Conservation (phyloP, 2,329 filamentous ascomycete species). For the Aspergillus melleus region DNA sequence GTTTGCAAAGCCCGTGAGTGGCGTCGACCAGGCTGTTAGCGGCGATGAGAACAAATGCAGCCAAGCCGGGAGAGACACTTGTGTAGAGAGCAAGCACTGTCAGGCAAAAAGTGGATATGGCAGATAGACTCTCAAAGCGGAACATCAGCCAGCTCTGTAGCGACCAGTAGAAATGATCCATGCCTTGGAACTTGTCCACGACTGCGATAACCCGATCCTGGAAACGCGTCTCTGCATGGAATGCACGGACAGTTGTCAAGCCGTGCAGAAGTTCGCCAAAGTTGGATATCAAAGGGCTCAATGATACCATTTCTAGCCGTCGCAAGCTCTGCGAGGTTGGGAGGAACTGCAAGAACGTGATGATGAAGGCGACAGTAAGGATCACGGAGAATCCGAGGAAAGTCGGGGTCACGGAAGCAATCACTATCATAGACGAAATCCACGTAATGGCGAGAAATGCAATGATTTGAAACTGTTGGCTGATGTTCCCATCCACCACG, state of each 20-base stretch:
- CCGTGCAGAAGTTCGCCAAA: conserved; percentile 86
- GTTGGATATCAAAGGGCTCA: conserved; percentile 87
- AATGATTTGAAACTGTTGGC: conserved; percentile 69
- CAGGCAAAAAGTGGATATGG: conserved; percentile 70
- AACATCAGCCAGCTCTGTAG: conserved; percentile 82
- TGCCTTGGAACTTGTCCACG: conserved; percentile 86
- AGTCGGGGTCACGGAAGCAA: conserved; percentile 73
- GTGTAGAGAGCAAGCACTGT: conserved; percentile 73
- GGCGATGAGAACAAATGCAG: conserved; percentile 79
- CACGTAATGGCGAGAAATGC: conserved; percentile 71
- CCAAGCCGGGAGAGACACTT: conserved; percentile 72
- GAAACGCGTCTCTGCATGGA: conserved; percentile 75
- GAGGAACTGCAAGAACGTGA: conserved; percentile 74
- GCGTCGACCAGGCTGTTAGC: conserved; percentile 64
- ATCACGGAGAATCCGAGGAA: conserved; percentile 72
- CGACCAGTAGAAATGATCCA: conserved; percentile 95
- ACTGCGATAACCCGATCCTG: conserved; percentile 76
- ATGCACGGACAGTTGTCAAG: conserved; percentile 81
- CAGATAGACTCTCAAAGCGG: conserved; percentile 72
- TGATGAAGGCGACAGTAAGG: conserved; percentile 68
- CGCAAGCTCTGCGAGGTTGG: conserved; percentile 81
- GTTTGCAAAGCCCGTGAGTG: conserved; percentile 72
- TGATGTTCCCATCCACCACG: conserved; percentile 84
- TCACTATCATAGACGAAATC: conserved; percentile 71
- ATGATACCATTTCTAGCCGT: conserved; percentile 82